Evolutionary conservation across 164 flowering plant genomes (phyloP).

Genomic region (Dillenia suffruticosa): DNA sequence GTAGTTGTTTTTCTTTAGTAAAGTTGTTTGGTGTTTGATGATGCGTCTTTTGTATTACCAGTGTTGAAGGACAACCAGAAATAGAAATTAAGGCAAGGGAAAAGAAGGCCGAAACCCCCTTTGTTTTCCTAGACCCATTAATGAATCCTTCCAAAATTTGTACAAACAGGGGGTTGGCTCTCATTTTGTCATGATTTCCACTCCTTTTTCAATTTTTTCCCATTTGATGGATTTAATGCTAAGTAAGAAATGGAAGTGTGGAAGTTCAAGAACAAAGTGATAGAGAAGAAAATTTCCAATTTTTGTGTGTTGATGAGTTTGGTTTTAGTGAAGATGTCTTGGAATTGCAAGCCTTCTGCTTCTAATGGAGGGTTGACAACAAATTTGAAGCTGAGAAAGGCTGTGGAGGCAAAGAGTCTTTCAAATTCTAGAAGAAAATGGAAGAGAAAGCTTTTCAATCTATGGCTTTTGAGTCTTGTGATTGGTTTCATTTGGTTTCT

Average conservation of each 20-base stretch:
- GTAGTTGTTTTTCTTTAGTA: neutral
- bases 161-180: too few species aligned
- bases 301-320: constrained; percentile 37
- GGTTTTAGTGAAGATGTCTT: constrained; percentile 54
- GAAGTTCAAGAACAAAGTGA: too few species aligned
- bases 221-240: too few species aligned
- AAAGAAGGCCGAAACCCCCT: constrained; percentile 1
- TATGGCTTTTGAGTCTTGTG: constrained; percentile 28
- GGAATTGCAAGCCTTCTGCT: constrained; percentile 37
- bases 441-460: constrained; percentile 27
- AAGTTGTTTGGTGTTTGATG: constrained; percentile 16
- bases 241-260: too few species aligned
- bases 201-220: constrained; percentile 5
- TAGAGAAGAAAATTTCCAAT: constrained; percentile 6
- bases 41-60: constrained; percentile 22
- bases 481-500: constrained; percentile 31
- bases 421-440: constrained; percentile 28
- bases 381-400: constrained; percentile 34
- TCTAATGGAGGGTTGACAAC: constrained; percentile 26
- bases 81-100: constrained; percentile 14
- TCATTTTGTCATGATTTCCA: constrained; percentile 5
- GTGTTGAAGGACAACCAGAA: constrained; percentile 10
- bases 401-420: constrained; percentile 28
- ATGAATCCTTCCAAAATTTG: too few species aligned
- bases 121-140: neutral